Evolutionary conservation across 176 grass and related monocot species (phyloP).

Genomic region (Themeda triandra): DNA sequence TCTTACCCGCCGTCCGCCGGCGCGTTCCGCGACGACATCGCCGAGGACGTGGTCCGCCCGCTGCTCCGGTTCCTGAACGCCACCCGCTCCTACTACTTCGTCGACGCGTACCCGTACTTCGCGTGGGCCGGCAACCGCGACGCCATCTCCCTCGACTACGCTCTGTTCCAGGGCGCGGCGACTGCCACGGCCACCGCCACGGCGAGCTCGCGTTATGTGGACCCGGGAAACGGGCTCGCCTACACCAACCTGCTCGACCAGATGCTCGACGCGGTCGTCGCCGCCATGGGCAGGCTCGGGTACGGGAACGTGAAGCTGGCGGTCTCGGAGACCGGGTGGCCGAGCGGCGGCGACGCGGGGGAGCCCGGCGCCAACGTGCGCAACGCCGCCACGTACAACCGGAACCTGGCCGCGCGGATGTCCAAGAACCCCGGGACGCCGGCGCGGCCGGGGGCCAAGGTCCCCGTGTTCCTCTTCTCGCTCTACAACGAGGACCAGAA

Average conservation of each 20-base stretch:
- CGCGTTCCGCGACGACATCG: constrained; percentile 65
- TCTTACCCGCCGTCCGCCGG: constrained; percentile 69
- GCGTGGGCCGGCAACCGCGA: constrained; percentile 25
- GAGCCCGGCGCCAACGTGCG: constrained; percentile 43
- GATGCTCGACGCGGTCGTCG: constrained; percentile 54
- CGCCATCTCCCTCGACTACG: constrained; percentile 51
- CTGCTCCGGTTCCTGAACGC: constrained; percentile 52
- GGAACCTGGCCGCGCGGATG: constrained; percentile 46
- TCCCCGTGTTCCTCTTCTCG: constrained; percentile 58
- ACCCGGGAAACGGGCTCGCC: constrained; percentile 39
- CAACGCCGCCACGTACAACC: constrained; percentile 60
- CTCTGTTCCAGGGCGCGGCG: constrained; percentile 42
- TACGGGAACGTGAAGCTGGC: constrained; percentile 44
- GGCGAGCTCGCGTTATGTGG: constrained; percentile 32
- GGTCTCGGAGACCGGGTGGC: constrained; percentile 67
- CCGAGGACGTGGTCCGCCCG: constrained; percentile 38
- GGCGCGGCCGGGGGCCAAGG: constrained; percentile 19
- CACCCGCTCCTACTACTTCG: constrained; percentile 52
- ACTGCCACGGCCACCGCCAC: too few relatives aligned
- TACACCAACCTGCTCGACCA: constrained; percentile 73
- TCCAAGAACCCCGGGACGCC: constrained; percentile 42
- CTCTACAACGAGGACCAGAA: constrained; percentile 72
- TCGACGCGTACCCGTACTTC: constrained; percentile 71
- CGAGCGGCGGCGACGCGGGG: constrained; percentile 35
- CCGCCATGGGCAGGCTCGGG: constrained; percentile 50